These are phyloP conservation scores for Amaranthus tricolor DNA, from an alignment of 179 eudicot species.

Conservation along the genomic window DNA sequence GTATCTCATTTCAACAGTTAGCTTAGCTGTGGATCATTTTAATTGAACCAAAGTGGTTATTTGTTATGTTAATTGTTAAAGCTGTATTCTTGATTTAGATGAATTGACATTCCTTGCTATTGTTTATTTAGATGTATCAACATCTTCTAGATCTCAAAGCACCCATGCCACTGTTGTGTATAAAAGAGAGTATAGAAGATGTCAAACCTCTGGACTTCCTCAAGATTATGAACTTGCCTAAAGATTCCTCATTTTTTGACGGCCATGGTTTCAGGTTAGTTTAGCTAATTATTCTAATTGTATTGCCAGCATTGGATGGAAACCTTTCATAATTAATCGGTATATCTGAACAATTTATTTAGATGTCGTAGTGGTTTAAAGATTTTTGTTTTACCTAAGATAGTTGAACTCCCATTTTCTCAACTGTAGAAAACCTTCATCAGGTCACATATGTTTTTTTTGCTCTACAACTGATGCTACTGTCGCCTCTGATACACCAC, in stretches of 20 bases:
- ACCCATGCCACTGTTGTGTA: conserved; percentile 47
- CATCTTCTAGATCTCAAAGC: conserved; percentile 63
- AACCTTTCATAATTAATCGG: neutral
- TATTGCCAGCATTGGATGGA: neutral
- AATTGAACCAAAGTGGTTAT: neutral
- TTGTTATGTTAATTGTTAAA: neutral
- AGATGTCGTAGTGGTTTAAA: neutral
- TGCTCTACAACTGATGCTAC: neutral
- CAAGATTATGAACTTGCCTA: conserved; percentile 64
- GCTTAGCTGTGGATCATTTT: conserved; percentile 1
- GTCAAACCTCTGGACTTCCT: conserved; percentile 68
- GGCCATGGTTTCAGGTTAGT: conserved; percentile 75
- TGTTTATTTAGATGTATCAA: conserved; percentile 38
- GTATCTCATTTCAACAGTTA: neutral
- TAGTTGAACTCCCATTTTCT: neutral
- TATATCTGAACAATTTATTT: neutral
- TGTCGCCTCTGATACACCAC: neutral
- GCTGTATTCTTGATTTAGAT: neutral
- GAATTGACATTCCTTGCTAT: conserved; percentile 5
- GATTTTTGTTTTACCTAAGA: neutral
- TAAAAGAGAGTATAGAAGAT: conserved; percentile 42
- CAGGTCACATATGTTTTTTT: neutral
- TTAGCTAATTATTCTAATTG: neutral
- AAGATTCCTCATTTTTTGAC: conserved; percentile 62
- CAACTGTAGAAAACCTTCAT: neutral